Conservation (phyloP, 306 rosid genomes). For the Psophocarpus tetragonolobus region DNA sequence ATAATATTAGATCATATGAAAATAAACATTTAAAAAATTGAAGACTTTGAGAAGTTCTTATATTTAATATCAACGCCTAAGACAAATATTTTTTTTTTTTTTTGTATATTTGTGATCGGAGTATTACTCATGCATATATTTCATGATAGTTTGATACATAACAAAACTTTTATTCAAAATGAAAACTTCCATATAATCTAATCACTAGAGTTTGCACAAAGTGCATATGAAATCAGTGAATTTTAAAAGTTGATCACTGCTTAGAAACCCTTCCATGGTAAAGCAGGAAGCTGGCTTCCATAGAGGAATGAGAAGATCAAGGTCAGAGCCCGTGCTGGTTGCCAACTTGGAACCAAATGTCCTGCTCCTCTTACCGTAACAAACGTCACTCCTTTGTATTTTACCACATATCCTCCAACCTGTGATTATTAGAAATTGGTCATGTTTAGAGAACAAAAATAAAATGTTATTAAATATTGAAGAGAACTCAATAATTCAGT, state of each 20-base stretch:
- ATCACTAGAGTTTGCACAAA: not conserved
- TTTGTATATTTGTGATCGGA: no score
- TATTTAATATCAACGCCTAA: no score
- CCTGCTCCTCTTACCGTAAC: slow-evolving; percentile 64
- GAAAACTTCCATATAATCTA: not conserved
- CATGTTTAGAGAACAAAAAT: not conserved
- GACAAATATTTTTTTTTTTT: no score
- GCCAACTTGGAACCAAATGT: slow-evolving; percentile 64
- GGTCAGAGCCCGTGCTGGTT: slow-evolving; percentile 55
- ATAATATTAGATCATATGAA: no score
- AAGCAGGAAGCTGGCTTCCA: slow-evolving; percentile 42
- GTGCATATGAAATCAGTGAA: not conserved
- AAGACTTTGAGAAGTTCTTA: no score
- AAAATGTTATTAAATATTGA: not conserved
- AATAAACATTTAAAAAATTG: no score
- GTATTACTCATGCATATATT: no score
- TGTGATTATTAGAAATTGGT: slow-evolving; percentile 14
- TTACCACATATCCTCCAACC: slow-evolving; percentile 61
- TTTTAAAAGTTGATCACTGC: not conserved
- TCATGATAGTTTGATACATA: no score
- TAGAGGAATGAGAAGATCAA: slow-evolving; percentile 54
- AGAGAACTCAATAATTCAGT: not conserved
- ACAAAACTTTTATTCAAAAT: no score
- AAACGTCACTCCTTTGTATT: slow-evolving; percentile 52
- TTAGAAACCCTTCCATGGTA: slow-evolving; percentile 9